Percentiles rank a stretch among this genome's conserved stretches.
These are phyloP conservation scores for Paraphaeosphaeria sporulosa DNA, from an alignment of 2,329 filamentous ascomycete genomes.

Conservation along the genomic window DNA sequence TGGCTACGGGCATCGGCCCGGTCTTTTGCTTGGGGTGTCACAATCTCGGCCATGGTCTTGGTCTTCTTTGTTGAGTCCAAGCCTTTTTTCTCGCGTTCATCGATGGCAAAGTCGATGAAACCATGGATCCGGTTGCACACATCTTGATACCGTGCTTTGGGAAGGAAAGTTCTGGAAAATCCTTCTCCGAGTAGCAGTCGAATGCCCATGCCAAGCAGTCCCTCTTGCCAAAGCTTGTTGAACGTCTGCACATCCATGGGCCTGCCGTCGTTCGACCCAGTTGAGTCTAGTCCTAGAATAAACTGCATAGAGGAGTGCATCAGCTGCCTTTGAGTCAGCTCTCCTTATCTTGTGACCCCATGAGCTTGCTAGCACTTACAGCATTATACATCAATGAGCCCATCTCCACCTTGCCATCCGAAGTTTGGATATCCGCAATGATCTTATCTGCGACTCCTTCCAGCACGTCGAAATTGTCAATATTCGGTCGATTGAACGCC, in stretches of 20 bases:
- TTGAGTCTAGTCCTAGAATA: conserved; percentile 9
- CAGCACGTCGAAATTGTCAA: conserved; percentile 11
- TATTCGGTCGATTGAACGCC: conserved; percentile 12
- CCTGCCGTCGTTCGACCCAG: conserved; percentile 1
- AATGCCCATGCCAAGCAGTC: conserved; percentile 8
- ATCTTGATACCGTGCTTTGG: conserved; percentile 5
- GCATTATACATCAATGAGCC: conserved; percentile 10
- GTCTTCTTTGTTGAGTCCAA: not conserved
- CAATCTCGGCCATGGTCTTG: conserved; percentile 10
- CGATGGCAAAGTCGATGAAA: conserved; percentile 15
- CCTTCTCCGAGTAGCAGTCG: conserved; percentile 1
- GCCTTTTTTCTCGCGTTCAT: not conserved
- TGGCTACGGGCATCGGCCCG: conserved; percentile 6
- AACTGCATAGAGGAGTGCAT: conserved; percentile 12
- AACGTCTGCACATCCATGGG: conserved; percentile 5
- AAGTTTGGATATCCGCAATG: conserved; percentile 1
- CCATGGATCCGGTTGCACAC: conserved; percentile 5
- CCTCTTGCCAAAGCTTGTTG: conserved; percentile 13
- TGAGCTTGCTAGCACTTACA: conserved; percentile 2
- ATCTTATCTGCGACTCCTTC: conserved; percentile 2
- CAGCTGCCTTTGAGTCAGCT: conserved; percentile 4
- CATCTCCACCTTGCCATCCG: conserved; percentile 9
- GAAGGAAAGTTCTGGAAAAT: not conserved
- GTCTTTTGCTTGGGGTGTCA: conserved; percentile 1
- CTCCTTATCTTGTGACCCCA: not conserved